Conservation (phyloP, 805 yeast species). For the Saccharomycopsis lassenensis region DNA sequence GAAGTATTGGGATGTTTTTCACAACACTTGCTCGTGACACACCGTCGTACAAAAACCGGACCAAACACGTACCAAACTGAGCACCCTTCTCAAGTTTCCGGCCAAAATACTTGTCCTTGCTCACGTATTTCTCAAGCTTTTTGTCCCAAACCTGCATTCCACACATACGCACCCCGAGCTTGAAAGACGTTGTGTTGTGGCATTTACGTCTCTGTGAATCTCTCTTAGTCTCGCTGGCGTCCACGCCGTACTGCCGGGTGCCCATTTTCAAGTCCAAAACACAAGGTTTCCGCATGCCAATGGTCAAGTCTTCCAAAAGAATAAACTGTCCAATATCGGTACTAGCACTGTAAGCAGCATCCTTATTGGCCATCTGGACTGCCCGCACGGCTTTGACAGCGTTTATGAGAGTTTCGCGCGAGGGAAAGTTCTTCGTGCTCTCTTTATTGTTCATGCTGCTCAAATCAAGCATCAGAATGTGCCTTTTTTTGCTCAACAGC, state of each 20-base stretch:
- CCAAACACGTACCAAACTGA: conserved; percentile 65
- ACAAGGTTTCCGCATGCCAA: conserved; percentile 74
- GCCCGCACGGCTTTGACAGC: conserved; percentile 13
- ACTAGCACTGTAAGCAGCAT: conserved; percentile 24
- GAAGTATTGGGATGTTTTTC: conserved; percentile 55
- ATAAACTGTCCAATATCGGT: conserved; percentile 72
- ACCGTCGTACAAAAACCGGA: conserved; percentile 78
- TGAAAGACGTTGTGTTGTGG: conserved; percentile 63
- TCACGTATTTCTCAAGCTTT: conserved; percentile 36
- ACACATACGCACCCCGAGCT: conserved; percentile 84
- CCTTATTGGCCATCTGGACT: neutral
- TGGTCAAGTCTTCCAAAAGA: conserved; percentile 80
- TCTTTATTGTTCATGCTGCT: conserved; percentile 15
- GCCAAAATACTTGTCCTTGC: conserved; percentile 89
- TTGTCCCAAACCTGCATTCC: conserved; percentile 84
- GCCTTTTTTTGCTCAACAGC: conserved; percentile 19
- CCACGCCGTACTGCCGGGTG: conserved; percentile 96
- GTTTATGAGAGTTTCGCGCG: conserved; percentile 15
- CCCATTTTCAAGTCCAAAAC: conserved; percentile 97
- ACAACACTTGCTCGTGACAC: conserved; percentile 42
- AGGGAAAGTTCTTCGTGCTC: conserved; percentile 7
- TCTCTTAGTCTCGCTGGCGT: conserved; percentile 63
- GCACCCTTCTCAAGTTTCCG: conserved; percentile 59
- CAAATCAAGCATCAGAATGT: conserved; percentile 21
- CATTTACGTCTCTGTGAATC: conserved; percentile 78